Conservation (phyloP, 164 flowering plant genomes). For the Nymphaea thermarum region DNA sequence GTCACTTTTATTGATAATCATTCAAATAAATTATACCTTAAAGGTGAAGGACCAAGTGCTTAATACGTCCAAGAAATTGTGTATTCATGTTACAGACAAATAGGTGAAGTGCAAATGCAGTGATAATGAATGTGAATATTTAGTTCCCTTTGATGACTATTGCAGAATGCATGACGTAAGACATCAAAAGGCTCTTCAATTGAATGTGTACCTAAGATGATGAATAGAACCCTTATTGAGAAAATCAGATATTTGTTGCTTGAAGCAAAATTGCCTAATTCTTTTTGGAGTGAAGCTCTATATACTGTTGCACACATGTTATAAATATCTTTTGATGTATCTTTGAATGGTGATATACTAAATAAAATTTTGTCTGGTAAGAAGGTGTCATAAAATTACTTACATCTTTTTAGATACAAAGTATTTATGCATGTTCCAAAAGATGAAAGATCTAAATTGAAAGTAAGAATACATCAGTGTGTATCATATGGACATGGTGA, state of each 20-base stretch:
- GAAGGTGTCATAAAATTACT: constrained; percentile 5
- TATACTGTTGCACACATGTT: constrained; percentile 4
- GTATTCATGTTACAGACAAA: neutral
- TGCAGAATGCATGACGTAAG: constrained; percentile 6
- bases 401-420: neutral
- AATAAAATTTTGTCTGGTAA: constrained; percentile 1
- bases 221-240: constrained; percentile 9
- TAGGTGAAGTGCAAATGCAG: neutral
- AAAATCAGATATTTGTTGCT: constrained; percentile 4
- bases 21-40: too few species aligned
- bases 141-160: neutral
- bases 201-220: constrained; percentile 13
- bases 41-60: too few species aligned
- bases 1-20: too few species aligned
- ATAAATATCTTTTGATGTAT: constrained; percentile 2
- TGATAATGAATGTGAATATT: neutral
- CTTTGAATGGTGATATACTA: constrained; percentile 3
- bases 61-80: too few species aligned
- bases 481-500: neutral
- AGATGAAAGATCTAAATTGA: constrained; percentile 4
- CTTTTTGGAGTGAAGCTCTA: constrained; percentile 5
- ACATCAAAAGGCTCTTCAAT: constrained; percentile 10
- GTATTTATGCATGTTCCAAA: constrained; percentile 2
- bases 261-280: constrained; percentile 4
- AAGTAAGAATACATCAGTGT: neutral